These are phyloP conservation scores for Phialocephala subalpina DNA, from an alignment of 2,329 filamentous ascomycete species.

Conservation along the genomic window DNA sequence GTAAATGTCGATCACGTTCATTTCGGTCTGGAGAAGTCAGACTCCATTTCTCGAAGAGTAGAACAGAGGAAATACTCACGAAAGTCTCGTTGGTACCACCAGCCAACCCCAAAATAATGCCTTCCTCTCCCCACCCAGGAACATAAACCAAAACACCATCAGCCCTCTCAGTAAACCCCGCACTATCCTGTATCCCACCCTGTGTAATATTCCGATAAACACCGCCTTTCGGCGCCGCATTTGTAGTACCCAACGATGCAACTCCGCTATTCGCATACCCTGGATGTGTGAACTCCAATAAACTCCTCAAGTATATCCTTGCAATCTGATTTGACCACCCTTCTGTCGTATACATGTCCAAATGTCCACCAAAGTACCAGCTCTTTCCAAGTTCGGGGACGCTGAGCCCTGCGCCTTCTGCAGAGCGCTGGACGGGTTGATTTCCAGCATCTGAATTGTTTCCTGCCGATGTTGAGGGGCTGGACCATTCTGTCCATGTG, in stretches of 20 bases:
- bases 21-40: slow-evolving; percentile 57
- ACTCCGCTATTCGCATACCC: slow-evolving; percentile 72
- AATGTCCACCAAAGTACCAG: slow-evolving; percentile 82
- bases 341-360: slow-evolving; percentile 62
- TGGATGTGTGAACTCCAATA: slow-evolving; percentile 80
- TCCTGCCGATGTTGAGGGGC: slow-evolving; percentile 69
- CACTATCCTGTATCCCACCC: slow-evolving; percentile 70
- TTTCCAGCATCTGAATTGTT: slow-evolving; percentile 65
- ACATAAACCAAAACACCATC: slow-evolving; percentile 78
- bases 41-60: slow-evolving; percentile 37
- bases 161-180: slow-evolving; percentile 75
- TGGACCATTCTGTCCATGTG: slow-evolving; percentile 68
- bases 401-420: slow-evolving; percentile 77
- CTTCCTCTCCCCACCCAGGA: slow-evolving; percentile 75
- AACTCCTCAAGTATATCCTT: slow-evolving; percentile 75
- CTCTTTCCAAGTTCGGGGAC: slow-evolving; percentile 74
- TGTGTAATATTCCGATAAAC: slow-evolving; percentile 78
- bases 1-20: slow-evolving; percentile 78
- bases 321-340: slow-evolving; percentile 73
- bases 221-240: slow-evolving; percentile 67
- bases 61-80: slow-evolving; percentile 48
- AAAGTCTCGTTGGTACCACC: slow-evolving; percentile 76
- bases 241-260: slow-evolving; percentile 57
- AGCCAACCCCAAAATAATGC: slow-evolving; percentile 75
- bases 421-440: slow-evolving; percentile 69